Conservation (phyloP, 371 early-diverging fungal species). For the Lichtheimia ramosa region DNA sequence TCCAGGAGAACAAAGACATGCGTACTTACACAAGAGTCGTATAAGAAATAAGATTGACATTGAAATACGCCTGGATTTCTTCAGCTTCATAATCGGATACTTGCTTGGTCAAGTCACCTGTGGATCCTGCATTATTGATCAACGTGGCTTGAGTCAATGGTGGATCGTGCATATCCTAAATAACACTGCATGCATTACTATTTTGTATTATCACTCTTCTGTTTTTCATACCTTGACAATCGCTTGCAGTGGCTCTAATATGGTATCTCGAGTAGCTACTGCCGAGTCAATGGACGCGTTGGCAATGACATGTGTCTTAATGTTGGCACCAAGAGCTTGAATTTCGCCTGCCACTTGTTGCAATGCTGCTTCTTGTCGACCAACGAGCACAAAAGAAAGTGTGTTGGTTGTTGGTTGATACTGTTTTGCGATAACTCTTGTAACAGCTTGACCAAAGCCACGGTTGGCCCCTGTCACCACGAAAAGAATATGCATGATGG, state of each 20-base stretch:
- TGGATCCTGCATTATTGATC: slow-evolving; percentile 83
- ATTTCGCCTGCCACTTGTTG: slow-evolving; percentile 17
- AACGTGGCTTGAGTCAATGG: slow-evolving; percentile 52
- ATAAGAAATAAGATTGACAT: slow-evolving; percentile 61
- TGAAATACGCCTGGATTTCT: slow-evolving; percentile 53
- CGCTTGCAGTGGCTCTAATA: background rate
- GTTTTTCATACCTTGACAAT: slow-evolving; percentile 10
- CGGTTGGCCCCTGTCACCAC: slow-evolving; percentile 84
- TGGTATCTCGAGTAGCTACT: background rate
- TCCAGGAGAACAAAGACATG: background rate
- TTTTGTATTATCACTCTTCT: too few species aligned
- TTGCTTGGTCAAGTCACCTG: slow-evolving; percentile 70
- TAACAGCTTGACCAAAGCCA: slow-evolving; percentile 77
- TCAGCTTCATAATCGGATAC: slow-evolving; percentile 53
- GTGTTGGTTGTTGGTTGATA: slow-evolving; percentile 11
- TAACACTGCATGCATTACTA: background rate
- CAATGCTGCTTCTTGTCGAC: slow-evolving; percentile 38
- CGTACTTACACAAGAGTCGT: slow-evolving; percentile 46
- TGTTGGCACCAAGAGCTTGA: background rate
- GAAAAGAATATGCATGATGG: slow-evolving; percentile 43
- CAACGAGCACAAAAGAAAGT: slow-evolving; percentile 55
- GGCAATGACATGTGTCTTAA: slow-evolving; percentile 14
- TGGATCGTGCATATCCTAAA: slow-evolving; percentile 1
- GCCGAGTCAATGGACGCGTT: slow-evolving; percentile 9
- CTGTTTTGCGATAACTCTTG: slow-evolving; percentile 26